These are phyloP conservation scores for Escovopsis weberi DNA, from an alignment of 2,329 filamentous ascomycete genomes.

Conservation along the genomic window DNA sequence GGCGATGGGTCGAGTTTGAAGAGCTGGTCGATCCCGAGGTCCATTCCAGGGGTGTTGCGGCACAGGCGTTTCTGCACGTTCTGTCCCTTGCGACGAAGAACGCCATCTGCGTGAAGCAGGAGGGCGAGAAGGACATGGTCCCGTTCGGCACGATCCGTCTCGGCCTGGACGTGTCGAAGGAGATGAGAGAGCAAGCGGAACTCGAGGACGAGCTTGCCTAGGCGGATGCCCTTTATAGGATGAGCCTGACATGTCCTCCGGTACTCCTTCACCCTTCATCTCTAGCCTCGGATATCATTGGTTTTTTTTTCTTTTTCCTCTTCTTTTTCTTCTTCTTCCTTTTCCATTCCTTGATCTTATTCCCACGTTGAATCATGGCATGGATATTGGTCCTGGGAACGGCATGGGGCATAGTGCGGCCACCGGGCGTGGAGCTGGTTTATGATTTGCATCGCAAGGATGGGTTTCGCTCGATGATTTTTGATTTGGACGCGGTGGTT, in stretches of 20 bases:
- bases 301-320: background rate
- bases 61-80: slow-evolving; percentile 63
- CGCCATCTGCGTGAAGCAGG: slow-evolving; percentile 48
- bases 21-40: slow-evolving; percentile 46
- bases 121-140: slow-evolving; percentile 18
- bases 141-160: slow-evolving; percentile 34
- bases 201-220: slow-evolving; percentile 6
- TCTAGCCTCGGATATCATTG: background rate
- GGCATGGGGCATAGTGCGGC: too few relatives aligned
- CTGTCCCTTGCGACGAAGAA: slow-evolving; percentile 55
- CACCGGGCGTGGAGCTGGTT: too few relatives aligned
- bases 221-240: background rate
- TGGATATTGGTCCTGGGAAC: too few relatives aligned
- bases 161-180: slow-evolving; percentile 19
- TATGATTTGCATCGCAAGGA: too few relatives aligned
- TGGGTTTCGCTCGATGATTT: too few relatives aligned
- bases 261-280: too few relatives aligned
- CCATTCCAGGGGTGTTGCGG: slow-evolving; percentile 46
- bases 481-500: too few relatives aligned
- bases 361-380: too few relatives aligned
- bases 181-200: slow-evolving; percentile 3
- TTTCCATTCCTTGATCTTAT: background rate
- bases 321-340: background rate
- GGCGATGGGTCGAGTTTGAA: slow-evolving; percentile 49
- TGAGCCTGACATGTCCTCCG: background rate